A percentile compares a stretch with the other conserved stretches of the same genome.
These are phyloP conservation scores for Dactylorhiza incarnata DNA, from an alignment of 106 monocot species.

Conservation along the genomic window DNA sequence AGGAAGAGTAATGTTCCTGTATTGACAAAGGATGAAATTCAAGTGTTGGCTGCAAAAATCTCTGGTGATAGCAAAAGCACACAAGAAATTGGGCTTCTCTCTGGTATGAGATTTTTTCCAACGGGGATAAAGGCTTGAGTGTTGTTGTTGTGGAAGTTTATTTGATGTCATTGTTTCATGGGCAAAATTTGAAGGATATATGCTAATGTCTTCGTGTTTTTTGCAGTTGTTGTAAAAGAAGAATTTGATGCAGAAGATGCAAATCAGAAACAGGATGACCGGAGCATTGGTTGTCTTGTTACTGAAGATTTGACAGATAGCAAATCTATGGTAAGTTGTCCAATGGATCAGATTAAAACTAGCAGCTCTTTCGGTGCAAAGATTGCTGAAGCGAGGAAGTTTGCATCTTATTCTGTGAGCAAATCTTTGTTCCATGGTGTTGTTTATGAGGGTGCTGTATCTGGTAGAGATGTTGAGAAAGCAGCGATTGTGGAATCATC, in stretches of 20 bases:
- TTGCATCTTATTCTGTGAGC: constrained; percentile 4
- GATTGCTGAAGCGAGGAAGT: not conserved
- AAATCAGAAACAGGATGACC: constrained; percentile 5
- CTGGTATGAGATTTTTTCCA: not conserved
- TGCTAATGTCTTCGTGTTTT: not conserved
- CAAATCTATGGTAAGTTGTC: not conserved
- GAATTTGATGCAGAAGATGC: constrained; percentile 1
- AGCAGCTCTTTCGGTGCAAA: constrained; percentile 10
- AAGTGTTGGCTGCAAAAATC: not conserved
- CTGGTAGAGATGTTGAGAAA: constrained; percentile 14
- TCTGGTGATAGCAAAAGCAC: constrained; percentile 1
- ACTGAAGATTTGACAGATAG: not conserved
- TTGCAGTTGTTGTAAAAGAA: constrained; percentile 18
- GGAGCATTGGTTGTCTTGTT: not conserved
- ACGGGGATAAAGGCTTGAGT: too few species aligned
- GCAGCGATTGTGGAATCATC: constrained; percentile 5
- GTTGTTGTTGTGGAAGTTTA: not conserved
- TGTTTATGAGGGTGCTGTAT: not conserved
- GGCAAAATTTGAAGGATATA: not conserved
- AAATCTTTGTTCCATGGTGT: constrained; percentile 6
- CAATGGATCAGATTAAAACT: constrained; percentile 14
- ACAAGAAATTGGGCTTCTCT: not conserved
- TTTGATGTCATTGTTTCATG: not conserved
- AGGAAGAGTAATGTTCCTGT: not conserved
- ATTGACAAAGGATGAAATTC: not conserved